Percentiles rank a stretch among this genome's conserved stretches.
phyloP scores from a whole-genome alignment of 2,329 filamentous ascomycete genomes.

The Penicillium verrucosum region DNA sequence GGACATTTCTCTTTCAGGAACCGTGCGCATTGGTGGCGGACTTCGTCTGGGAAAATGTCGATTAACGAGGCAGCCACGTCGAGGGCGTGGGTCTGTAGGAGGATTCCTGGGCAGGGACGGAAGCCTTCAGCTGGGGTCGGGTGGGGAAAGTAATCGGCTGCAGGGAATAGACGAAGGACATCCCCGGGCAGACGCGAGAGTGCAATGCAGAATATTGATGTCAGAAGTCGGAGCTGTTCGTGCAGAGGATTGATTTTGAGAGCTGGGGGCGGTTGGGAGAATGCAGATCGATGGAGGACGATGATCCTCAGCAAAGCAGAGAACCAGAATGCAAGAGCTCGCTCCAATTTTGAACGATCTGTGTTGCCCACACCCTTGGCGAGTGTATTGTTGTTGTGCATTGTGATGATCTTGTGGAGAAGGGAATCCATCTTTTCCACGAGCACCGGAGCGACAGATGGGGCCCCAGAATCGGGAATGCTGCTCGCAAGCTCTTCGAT shows the following conservation, averaged over 20 bases:
- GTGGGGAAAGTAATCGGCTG: constrained; percentile 31
- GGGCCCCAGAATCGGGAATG: constrained; percentile 34
- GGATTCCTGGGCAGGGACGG: constrained; percentile 31
- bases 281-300: constrained; percentile 40
- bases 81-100: constrained; percentile 41
- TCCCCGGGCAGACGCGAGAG: constrained; percentile 37
- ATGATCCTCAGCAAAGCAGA: constrained; percentile 42
- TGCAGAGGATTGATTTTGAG: constrained; percentile 27
- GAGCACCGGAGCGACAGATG: constrained; percentile 32
- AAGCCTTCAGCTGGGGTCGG: constrained; percentile 21
- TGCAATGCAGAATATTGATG: constrained; percentile 41
- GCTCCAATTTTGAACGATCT: constrained; percentile 28
- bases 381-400: constrained; percentile 23
- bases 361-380: constrained; percentile 16
- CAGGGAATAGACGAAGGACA: constrained; percentile 30
- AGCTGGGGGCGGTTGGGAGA: constrained; percentile 26
- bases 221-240: constrained; percentile 38
- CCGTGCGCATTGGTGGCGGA: constrained; percentile 41
- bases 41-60: constrained; percentile 45
- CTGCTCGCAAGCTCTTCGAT: constrained; percentile 40
- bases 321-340: constrained; percentile 40
- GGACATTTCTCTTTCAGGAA: constrained; percentile 44
- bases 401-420: constrained; percentile 36
- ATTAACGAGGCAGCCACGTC: constrained; percentile 46
- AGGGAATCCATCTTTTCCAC: constrained; percentile 42